A percentile compares a stretch with the other conserved stretches of the same genome.
Evolutionary conservation across 352 stramenopile species (phyloP).

Genomic region (Globisporangium recalcitrans): DNA sequence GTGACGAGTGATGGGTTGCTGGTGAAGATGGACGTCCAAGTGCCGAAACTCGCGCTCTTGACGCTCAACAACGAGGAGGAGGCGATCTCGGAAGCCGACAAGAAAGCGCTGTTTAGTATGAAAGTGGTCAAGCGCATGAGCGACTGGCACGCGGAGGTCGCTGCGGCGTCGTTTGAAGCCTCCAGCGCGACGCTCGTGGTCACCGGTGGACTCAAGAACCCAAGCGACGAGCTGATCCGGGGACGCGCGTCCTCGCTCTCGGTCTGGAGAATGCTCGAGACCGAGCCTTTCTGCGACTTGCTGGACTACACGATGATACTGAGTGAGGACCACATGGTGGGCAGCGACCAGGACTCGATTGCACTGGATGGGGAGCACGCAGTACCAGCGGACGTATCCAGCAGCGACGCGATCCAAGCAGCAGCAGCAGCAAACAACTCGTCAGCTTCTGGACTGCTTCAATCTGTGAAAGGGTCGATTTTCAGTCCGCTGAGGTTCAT

Average conservation of each 20-base stretch:
- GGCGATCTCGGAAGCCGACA: slow-evolving; percentile 3
- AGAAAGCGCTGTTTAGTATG: slow-evolving; percentile 29
- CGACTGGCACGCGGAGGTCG: slow-evolving; percentile 59
- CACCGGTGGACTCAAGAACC: slow-evolving; percentile 45
- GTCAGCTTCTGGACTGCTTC: slow-evolving; percentile 1
- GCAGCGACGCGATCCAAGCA: not conserved
- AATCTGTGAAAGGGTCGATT: slow-evolving; percentile 21
- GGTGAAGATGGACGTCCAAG: slow-evolving; percentile 43
- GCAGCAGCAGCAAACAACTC: not conserved
- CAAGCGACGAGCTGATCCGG: slow-evolving; percentile 43
- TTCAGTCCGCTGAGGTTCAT: slow-evolving; percentile 40
- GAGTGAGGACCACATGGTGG: slow-evolving; percentile 11
- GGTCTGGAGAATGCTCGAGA: slow-evolving; percentile 46
- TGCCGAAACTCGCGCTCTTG: slow-evolving; percentile 38
- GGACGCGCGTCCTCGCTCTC: slow-evolving; percentile 54
- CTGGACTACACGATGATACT: slow-evolving; percentile 69
- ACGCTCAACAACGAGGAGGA: slow-evolving; percentile 20
- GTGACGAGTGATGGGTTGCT: slow-evolving; percentile 36
- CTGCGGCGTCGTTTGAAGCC: slow-evolving; percentile 35
- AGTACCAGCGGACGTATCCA: not conserved
- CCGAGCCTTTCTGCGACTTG: slow-evolving; percentile 43
- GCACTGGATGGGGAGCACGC: not conserved
- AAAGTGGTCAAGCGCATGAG: slow-evolving; percentile 35
- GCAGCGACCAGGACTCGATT: not conserved
- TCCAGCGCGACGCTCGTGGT: slow-evolving; percentile 41